These are phyloP conservation scores for Cajanus cajan DNA, from an alignment of 306 rosid genomes.

Conservation along the genomic window DNA sequence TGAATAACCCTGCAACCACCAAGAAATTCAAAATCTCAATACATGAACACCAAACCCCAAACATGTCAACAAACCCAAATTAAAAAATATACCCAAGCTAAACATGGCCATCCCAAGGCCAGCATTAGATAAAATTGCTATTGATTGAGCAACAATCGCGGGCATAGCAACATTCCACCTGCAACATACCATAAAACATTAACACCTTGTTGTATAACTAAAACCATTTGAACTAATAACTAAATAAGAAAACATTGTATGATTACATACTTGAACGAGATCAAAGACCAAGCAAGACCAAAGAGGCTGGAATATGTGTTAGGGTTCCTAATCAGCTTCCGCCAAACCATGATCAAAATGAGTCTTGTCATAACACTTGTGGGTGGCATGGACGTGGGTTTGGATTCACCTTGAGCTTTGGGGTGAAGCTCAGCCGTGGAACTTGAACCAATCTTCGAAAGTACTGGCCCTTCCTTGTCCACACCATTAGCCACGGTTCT, in stretches of 20 bases:
- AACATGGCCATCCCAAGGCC: constrained; percentile 98
- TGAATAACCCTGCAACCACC: constrained; percentile 64
- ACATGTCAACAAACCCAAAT: background rate
- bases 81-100: constrained; percentile 62
- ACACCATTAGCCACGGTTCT: constrained; percentile 53
- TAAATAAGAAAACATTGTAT: background rate
- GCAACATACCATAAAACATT: background rate
- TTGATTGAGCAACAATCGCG: constrained; percentile 65
- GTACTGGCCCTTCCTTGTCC: constrained; percentile 66
- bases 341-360: constrained; percentile 84
- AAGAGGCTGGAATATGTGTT: constrained; percentile 83
- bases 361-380: constrained; percentile 82
- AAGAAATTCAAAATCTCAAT: background rate
- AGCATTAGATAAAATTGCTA: constrained; percentile 71
- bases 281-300: constrained; percentile 81
- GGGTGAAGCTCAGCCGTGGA: constrained; percentile 83
- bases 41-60: background rate
- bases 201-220: background rate
- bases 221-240: background rate
- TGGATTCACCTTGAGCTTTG: constrained; percentile 50
- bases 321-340: constrained; percentile 78
- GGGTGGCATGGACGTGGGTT: constrained; percentile 68
- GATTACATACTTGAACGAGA: constrained; percentile 63
- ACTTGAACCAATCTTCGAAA: constrained; percentile 80
- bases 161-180: constrained; percentile 88